Conservation (phyloP, 2,329 filamentous ascomycete species). For the Botryosphaeria dothidea region DNA sequence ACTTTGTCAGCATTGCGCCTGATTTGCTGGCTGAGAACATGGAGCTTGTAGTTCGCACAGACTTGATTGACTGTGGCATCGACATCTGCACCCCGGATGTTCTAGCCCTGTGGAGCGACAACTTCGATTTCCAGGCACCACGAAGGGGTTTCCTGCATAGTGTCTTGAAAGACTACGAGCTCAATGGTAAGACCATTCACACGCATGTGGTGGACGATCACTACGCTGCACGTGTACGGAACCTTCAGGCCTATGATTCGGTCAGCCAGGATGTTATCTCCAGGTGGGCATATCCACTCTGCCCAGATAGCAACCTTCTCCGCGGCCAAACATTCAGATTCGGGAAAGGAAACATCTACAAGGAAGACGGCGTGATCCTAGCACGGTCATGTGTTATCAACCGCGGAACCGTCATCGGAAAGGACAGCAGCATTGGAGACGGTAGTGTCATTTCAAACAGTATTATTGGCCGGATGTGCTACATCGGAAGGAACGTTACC, state of each 20-base stretch:
- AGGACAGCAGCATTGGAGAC: conserved; percentile 72
- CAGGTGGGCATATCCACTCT: conserved; percentile 85
- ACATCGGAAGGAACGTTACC: conserved; percentile 79
- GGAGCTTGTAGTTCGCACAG: conserved; percentile 80
- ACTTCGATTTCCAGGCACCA: conserved; percentile 93
- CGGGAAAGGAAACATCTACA: conserved; percentile 69
- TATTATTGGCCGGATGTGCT: conserved; percentile 80
- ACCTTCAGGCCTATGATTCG: conserved; percentile 85
- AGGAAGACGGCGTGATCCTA: conserved; percentile 75
- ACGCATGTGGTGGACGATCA: conserved; percentile 79
- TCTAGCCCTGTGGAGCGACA: conserved; percentile 92
- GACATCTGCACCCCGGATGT: conserved; percentile 98
- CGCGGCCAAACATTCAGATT: conserved; percentile 75
- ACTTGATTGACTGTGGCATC: conserved; percentile 90
- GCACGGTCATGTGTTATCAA: conserved; percentile 70
- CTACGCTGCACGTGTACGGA: conserved; percentile 84
- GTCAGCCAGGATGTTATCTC: conserved; percentile 84
- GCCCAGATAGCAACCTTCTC: conserved; percentile 84
- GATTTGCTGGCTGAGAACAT: conserved; percentile 72
- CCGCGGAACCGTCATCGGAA: conserved; percentile 73
- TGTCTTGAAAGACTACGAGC: conserved; percentile 92
- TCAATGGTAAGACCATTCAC: conserved; percentile 97
- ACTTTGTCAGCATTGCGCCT: conserved; percentile 72
- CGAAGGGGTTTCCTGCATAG: conserved; percentile 87
- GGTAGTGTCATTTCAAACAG: conserved; percentile 71